Percentiles rank a stretch among this genome's conserved stretches.
Conservation (phyloP, 148 eudicot genomes). For the Rhododendron ovatum region DNA sequence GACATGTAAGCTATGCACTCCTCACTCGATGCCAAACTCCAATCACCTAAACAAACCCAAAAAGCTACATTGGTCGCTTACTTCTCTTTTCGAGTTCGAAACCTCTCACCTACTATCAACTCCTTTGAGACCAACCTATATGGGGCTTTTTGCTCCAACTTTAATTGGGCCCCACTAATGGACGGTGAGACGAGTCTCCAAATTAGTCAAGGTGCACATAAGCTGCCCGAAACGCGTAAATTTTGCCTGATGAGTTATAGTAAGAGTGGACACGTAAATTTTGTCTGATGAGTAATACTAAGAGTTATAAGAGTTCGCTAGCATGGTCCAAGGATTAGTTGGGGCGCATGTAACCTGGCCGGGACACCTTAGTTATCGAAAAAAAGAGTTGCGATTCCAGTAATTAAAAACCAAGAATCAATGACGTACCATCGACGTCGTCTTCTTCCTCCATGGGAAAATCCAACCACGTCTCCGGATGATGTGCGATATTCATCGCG, state of each 20-base stretch:
- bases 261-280: too few species aligned
- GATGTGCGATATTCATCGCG: conserved; percentile 79
- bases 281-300: too few species aligned
- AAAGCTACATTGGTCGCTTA: neutral
- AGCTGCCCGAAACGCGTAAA: too few species aligned
- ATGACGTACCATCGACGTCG: conserved; percentile 46
- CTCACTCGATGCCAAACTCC: neutral
- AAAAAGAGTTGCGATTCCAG: too few species aligned
- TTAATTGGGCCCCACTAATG: too few species aligned
- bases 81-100: neutral
- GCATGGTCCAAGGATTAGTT: too few species aligned
- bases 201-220: too few species aligned
- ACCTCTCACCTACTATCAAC: neutral
- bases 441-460: conserved; percentile 81
- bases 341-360: accelerated
- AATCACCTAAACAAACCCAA: neutral
- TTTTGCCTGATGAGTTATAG: too few species aligned
- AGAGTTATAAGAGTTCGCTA: too few species aligned
- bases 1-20: neutral
- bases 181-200: too few species aligned
- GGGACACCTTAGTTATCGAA: too few species aligned
- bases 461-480: conserved; percentile 96
- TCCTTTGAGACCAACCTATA: neutral
- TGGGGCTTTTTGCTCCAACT: too few species aligned
- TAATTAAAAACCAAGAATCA: neutral